These are phyloP conservation scores for Mycena metata DNA, from an alignment of 768 basidiomycete genomes.

Conservation along the genomic window DNA sequence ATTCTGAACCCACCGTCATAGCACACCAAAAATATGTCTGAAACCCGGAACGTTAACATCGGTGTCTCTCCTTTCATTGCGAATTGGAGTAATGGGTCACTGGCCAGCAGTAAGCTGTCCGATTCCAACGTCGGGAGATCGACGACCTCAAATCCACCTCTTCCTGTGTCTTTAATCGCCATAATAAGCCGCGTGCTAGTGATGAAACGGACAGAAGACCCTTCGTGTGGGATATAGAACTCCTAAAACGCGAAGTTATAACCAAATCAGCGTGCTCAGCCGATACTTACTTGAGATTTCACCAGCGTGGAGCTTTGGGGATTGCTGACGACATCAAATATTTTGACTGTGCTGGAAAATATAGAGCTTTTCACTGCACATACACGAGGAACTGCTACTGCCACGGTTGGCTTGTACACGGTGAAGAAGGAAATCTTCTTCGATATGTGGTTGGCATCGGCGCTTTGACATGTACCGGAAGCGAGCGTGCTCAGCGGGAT, in stretches of 20 bases:
- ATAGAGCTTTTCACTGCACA: constrained; percentile 82
- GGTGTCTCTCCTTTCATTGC: constrained; percentile 62
- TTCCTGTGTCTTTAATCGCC: constrained; percentile 30
- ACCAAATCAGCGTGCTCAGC: no score
- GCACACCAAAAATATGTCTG: constrained; percentile 77
- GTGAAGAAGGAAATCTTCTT: constrained; percentile 51
- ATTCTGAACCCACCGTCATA: constrained; percentile 77
- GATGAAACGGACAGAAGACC: constrained; percentile 72
- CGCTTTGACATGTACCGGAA: constrained; percentile 4
- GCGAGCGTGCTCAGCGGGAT: constrained; percentile 21
- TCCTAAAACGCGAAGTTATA: no score
- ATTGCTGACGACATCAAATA: constrained; percentile 58
- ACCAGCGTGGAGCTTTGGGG: background rate
- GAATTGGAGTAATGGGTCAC: constrained; percentile 68
- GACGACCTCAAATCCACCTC: constrained; percentile 41
- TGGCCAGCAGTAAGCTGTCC: constrained; percentile 76
- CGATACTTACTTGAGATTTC: background rate
- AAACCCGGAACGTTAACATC: constrained; percentile 79
- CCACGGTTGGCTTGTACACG: constrained; percentile 71
- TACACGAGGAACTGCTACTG: constrained; percentile 73
- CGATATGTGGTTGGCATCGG: constrained; percentile 15
- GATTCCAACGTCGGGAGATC: constrained; percentile 83
- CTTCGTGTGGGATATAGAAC: constrained; percentile 72
- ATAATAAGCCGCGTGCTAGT: constrained; percentile 50
- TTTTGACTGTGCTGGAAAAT: constrained; percentile 79